phyloP scores from a whole-genome alignment of 352 stramenopile genomes.

The Phytopythium chamaehyphon region DNA sequence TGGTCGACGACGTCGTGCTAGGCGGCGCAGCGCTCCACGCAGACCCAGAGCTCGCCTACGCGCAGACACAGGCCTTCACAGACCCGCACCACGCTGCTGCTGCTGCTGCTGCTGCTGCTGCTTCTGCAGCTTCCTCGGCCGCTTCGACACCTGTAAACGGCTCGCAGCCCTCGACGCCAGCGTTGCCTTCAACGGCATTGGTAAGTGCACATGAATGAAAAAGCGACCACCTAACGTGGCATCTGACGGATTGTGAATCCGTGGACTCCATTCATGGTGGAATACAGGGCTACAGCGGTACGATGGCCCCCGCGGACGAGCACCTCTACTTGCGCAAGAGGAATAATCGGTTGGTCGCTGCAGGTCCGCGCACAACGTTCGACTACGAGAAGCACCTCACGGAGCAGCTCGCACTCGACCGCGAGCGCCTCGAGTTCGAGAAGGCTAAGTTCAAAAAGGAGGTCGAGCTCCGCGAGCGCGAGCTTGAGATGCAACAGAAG shows the following conservation, averaged over 20 bases:
- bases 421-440: constrained; percentile 68
- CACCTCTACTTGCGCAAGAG: constrained; percentile 22
- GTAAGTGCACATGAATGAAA: constrained; percentile 16
- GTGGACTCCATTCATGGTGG: neutral
- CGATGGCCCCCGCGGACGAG: constrained; percentile 17
- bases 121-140: neutral
- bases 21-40: constrained; percentile 37
- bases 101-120: constrained; percentile 4
- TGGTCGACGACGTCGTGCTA: constrained; percentile 73
- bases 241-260: neutral
- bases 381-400: constrained; percentile 76
- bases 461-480: constrained; percentile 64
- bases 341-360: constrained; percentile 25
- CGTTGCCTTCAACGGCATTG: constrained; percentile 35
- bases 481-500: constrained; percentile 57
- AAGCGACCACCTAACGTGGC: too few species aligned
- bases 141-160: constrained; percentile 12
- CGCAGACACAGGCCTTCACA: constrained; percentile 38
- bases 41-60: constrained; percentile 60
- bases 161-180: neutral
- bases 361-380: constrained; percentile 35
- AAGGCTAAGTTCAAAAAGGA: constrained; percentile 73
- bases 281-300: constrained; percentile 26
- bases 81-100: constrained; percentile 24
- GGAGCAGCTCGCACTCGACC: constrained; percentile 67